phyloP scores from a whole-genome alignment of 768 basidiomycete species.

The Tricholoma sp. region DNA sequence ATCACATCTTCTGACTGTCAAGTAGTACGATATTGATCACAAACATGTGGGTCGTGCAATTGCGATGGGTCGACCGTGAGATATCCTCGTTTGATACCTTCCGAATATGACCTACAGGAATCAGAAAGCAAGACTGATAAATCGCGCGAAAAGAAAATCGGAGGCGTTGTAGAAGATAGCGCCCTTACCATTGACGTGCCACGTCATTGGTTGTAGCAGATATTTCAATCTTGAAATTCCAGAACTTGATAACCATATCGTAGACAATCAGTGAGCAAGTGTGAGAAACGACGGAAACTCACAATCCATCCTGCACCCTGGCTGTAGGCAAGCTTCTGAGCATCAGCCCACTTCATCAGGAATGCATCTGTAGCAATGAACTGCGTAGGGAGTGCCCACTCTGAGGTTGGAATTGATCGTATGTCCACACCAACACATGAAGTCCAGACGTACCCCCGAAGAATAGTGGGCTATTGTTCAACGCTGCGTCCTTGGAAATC shows the following conservation, averaged over 20 bases:
- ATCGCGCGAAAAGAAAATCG: neutral
- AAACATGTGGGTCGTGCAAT: too few relatives aligned
- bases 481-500: slow-evolving; percentile 29
- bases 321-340: slow-evolving; percentile 64
- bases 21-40: too few relatives aligned
- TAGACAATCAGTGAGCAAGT: neutral
- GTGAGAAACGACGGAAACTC: slow-evolving; percentile 18
- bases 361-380: neutral
- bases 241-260: slow-evolving; percentile 28
- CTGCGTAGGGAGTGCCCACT: slow-evolving; percentile 45
- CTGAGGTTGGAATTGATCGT: slow-evolving; percentile 11
- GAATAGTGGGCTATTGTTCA: slow-evolving; percentile 34
- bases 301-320: slow-evolving; percentile 65
- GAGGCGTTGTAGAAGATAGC: neutral
- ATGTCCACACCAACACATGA: neutral
- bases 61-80: too few relatives aligned
- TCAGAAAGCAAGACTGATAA: neutral
- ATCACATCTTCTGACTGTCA: too few relatives aligned
- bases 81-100: slow-evolving; percentile 42
- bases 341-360: slow-evolving; percentile 59
- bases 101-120: slow-evolving; percentile 58
- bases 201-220: slow-evolving; percentile 43
- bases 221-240: slow-evolving; percentile 73
- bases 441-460: slow-evolving; percentile 30
- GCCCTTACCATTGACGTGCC: slow-evolving; percentile 59